These are phyloP conservation scores for Bretschneidera sinensis DNA, from an alignment of 345 rosid species.

Conservation along the genomic window DNA sequence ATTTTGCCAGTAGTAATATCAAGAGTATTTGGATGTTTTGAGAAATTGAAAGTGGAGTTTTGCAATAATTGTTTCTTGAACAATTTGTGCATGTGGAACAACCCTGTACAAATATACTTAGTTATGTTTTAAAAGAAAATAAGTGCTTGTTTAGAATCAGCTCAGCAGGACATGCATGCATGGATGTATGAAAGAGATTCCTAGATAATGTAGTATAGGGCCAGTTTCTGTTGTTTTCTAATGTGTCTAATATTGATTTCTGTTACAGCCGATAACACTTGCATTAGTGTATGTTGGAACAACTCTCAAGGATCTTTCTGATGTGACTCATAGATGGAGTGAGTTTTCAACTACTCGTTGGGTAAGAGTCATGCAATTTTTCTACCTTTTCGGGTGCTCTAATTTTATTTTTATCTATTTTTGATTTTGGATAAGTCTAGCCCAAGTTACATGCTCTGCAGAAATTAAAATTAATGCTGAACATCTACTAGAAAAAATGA, in stretches of 20 bases:
- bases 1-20: not conserved
- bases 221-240: not conserved
- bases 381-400: not conserved
- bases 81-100: not conserved
- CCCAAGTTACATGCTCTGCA: not conserved
- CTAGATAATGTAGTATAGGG: not conserved
- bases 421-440: no score
- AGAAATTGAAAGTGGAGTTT: not conserved
- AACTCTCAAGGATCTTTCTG: conserved; percentile 96
- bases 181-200: not conserved
- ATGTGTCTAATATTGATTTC: conserved; percentile 19
- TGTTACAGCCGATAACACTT: conserved; percentile 85
- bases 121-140: not conserved
- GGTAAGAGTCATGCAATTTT: conserved; percentile 41
- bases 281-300: conserved; percentile 90
- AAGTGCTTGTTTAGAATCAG: not conserved
- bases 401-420: not conserved
- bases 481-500: not conserved
- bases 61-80: not conserved
- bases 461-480: not conserved
- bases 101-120: not conserved
- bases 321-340: conserved; percentile 97
- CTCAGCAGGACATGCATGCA: not conserved
- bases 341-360: conserved; percentile 80
- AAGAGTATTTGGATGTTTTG: not conserved